A percentile compares a stretch with the other conserved stretches of the same genome.
Conservation (phyloP, 169 alveolate genomes). For the Cryptosporidium viatorum region DNA sequence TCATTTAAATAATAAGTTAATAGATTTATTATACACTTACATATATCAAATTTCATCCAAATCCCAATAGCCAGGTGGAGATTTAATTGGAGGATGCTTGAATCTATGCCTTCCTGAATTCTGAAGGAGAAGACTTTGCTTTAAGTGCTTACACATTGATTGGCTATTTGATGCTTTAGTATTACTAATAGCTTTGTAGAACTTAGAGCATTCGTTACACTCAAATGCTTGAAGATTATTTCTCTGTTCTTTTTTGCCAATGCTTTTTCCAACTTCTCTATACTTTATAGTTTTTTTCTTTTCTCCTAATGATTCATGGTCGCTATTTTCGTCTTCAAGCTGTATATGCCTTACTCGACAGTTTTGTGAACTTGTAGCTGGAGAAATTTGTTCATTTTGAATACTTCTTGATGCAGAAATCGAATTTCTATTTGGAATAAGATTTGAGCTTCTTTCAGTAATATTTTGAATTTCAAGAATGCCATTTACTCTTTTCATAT, state of each 20-base stretch:
- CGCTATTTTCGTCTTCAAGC: constrained; percentile 12
- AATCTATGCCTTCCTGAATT: constrained; percentile 66
- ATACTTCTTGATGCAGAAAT: constrained; percentile 4
- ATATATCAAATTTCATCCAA: constrained; percentile 18
- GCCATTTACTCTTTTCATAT: not conserved
- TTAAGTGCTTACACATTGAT: constrained; percentile 24
- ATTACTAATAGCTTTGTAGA: constrained; percentile 47
- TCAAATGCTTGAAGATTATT: constrained; percentile 56
- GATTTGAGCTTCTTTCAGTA: not conserved
- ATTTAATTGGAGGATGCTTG: constrained; percentile 43
- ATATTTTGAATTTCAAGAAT: constrained; percentile 1
- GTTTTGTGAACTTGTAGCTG: constrained; percentile 28
- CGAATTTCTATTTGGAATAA: not conserved
- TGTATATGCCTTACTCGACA: constrained; percentile 52
- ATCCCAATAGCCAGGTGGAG: constrained; percentile 75
- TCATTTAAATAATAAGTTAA: not conserved
- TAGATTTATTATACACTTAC: not conserved
- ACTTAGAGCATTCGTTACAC: constrained; percentile 64
- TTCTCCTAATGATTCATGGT: not conserved
- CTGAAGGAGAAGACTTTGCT: constrained; percentile 28
- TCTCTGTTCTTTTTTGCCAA: constrained; percentile 36
- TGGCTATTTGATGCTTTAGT: not conserved
- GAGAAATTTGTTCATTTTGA: constrained; percentile 16
- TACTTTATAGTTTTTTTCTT: constrained; percentile 25
- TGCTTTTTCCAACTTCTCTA: constrained; percentile 62